Conservation (phyloP, 331 rosid species). For the Cydonia oblonga region DNA sequence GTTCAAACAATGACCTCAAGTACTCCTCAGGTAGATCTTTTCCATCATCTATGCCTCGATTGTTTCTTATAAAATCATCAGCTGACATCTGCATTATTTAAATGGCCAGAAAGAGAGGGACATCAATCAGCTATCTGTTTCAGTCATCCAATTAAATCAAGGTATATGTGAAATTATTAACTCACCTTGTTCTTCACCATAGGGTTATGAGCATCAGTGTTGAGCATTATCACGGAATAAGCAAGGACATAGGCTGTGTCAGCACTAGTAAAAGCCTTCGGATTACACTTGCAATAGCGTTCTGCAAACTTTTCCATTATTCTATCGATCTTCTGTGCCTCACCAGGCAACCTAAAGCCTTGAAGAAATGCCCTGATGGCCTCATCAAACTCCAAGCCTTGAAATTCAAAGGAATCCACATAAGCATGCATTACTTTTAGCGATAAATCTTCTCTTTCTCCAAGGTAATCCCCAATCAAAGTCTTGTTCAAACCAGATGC, state of each 20-base stretch:
- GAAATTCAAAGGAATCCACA: constrained; percentile 91
- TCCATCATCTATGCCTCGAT: constrained; percentile 98
- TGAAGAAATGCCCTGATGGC: constrained; percentile 86
- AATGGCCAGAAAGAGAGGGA: not conserved
- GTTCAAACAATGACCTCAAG: constrained; percentile 75
- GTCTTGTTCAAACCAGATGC: constrained; percentile 93
- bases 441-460: constrained; percentile 89
- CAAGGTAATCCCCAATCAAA: constrained; percentile 88
- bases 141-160: constrained; percentile 3
- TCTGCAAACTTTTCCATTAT: constrained; percentile 99
- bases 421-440: constrained; percentile 95
- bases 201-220: constrained; percentile 94
- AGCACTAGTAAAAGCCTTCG: constrained; percentile 87
- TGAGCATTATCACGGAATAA: constrained; percentile 91
- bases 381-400: constrained; percentile 87
- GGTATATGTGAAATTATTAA: constrained; percentile 13
- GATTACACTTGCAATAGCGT: constrained; percentile 88
- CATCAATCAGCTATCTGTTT: constrained; percentile 4
- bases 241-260: constrained; percentile 99
- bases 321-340: constrained; percentile 97
- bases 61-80: constrained; percentile 93
- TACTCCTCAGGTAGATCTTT: constrained; percentile 87
- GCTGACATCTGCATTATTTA: constrained; percentile 82
- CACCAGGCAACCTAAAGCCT: constrained; percentile 97
- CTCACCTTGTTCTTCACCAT: constrained; percentile 93